Conservation (phyloP, 164 flowering plant genomes). For the Buxus sempervirens region DNA sequence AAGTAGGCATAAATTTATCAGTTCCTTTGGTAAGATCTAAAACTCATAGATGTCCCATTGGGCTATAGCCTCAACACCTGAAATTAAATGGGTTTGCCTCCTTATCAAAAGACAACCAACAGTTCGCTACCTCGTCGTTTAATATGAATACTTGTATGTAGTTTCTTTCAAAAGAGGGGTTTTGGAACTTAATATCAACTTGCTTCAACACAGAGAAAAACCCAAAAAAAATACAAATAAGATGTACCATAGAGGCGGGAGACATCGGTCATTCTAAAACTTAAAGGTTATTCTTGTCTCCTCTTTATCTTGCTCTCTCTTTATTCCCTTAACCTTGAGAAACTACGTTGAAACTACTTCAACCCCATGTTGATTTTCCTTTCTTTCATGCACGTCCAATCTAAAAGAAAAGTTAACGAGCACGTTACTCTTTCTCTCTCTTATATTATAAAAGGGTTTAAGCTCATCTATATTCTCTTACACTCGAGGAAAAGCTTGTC, state of each 20-base stretch:
- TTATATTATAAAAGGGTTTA: neutral
- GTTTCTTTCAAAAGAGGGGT: no score
- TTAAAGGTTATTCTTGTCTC: conserved; percentile 40
- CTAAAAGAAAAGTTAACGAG: conserved; percentile 31
- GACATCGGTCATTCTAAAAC: conserved; percentile 13
- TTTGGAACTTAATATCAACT: no score
- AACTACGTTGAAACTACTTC: conserved; percentile 50
- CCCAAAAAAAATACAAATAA: neutral
- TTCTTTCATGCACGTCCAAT: conserved; percentile 48
- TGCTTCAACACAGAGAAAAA: no score
- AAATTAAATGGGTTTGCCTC: no score
- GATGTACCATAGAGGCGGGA: neutral
- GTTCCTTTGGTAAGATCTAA: no score
- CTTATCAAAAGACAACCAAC: no score
- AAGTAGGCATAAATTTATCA: no score
- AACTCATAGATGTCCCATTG: no score
- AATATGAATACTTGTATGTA: no score
- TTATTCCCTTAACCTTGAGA: conserved; percentile 36
- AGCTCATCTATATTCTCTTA: neutral
- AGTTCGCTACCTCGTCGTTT: no score
- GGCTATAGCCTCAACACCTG: no score
- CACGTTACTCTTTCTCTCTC: conserved; percentile 35
- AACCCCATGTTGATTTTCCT: conserved; percentile 18
- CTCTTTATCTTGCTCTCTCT: conserved; percentile 24
- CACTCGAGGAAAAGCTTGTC: conserved; percentile 13